phyloP scores from a whole-genome alignment of 2,329 filamentous ascomycete genomes.

The Mycosphaerella arachidis region DNA sequence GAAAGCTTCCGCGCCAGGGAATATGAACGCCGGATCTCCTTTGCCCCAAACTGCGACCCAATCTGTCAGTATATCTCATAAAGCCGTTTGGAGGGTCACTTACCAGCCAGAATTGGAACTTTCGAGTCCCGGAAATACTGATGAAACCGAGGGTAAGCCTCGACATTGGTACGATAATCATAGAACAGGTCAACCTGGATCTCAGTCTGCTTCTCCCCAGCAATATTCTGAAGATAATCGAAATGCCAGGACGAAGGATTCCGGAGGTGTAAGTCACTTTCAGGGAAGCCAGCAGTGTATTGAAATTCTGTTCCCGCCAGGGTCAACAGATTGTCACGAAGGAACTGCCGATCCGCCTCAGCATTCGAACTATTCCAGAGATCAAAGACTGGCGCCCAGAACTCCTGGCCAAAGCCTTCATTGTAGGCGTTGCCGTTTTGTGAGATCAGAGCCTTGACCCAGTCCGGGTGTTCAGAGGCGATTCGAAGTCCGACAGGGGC shows the following conservation, averaged over 20 bases:
- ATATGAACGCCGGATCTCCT: constrained; percentile 51
- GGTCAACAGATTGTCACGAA: constrained; percentile 36
- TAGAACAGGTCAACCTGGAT: constrained; percentile 55
- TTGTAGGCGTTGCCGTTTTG: constrained; percentile 61
- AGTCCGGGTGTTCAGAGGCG: constrained; percentile 46
- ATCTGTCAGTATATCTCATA: no score
- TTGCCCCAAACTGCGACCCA: constrained; percentile 49
- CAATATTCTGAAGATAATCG: constrained; percentile 38
- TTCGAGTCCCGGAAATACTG: constrained; percentile 49
- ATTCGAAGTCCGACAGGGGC: constrained; percentile 53
- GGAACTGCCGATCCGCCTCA: constrained; percentile 23
- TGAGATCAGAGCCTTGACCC: constrained; percentile 50
- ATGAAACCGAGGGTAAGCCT: constrained; percentile 53
- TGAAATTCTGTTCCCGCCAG: constrained; percentile 36
- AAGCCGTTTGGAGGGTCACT: no score
- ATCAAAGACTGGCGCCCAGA: constrained; percentile 48
- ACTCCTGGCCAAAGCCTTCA: constrained; percentile 49
- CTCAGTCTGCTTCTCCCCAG: constrained; percentile 48
- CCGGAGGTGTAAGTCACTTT: constrained; percentile 32
- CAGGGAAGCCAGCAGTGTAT: constrained; percentile 24
- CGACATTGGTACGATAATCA: constrained; percentile 54
- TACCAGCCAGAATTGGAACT: constrained; percentile 49
- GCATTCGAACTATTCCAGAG: constrained; percentile 39
- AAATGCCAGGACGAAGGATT: constrained; percentile 47
- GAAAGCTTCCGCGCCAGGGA: constrained; percentile 52